These are phyloP conservation scores for Neurospora sp. DNA, from an alignment of 495 filamentous ascomycete species.

Conservation along the genomic window DNA sequence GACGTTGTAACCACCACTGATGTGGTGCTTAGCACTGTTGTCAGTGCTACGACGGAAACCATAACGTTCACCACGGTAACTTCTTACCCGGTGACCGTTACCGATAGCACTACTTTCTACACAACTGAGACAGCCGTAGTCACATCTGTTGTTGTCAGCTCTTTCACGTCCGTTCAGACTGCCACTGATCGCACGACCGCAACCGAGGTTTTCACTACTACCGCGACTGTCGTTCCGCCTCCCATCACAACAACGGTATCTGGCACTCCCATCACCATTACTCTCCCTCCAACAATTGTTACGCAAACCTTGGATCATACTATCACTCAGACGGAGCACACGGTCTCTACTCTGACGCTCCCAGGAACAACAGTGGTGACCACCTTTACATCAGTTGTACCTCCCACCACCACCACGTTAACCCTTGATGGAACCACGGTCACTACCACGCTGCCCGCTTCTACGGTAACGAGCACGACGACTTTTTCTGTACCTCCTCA, in stretches of 20 bases:
- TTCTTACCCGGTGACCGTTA: conserved; percentile 13
- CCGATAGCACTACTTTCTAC: conserved; percentile 15
- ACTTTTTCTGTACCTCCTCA: background rate
- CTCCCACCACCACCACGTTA: conserved; percentile 14
- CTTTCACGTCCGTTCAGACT: conserved; percentile 8
- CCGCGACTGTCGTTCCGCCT: conserved; percentile 10
- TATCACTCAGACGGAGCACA: conserved; percentile 10
- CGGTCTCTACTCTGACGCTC: conserved; percentile 9
- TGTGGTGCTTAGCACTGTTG: conserved; percentile 4
- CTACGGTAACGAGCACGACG: conserved; percentile 13
- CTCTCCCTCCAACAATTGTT: background rate
- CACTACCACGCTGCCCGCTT: conserved; percentile 20
- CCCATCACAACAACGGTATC: conserved; percentile 11
- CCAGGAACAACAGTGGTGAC: conserved; percentile 16
- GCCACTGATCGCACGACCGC: conserved; percentile 9
- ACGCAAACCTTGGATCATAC: conserved; percentile 13
- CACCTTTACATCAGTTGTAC: conserved; percentile 11
- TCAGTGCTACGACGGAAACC: conserved; percentile 20
- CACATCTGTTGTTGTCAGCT: conserved; percentile 12
- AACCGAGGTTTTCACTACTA: conserved; percentile 17
- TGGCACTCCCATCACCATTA: conserved; percentile 11
- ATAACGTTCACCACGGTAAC: conserved; percentile 7
- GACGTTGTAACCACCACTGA: conserved; percentile 14
- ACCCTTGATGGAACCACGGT: conserved; percentile 12
- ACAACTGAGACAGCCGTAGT: conserved; percentile 4